phyloP scores from a whole-genome alignment of 352 stramenopile genomes.

The Globisporangium ultimum region DNA sequence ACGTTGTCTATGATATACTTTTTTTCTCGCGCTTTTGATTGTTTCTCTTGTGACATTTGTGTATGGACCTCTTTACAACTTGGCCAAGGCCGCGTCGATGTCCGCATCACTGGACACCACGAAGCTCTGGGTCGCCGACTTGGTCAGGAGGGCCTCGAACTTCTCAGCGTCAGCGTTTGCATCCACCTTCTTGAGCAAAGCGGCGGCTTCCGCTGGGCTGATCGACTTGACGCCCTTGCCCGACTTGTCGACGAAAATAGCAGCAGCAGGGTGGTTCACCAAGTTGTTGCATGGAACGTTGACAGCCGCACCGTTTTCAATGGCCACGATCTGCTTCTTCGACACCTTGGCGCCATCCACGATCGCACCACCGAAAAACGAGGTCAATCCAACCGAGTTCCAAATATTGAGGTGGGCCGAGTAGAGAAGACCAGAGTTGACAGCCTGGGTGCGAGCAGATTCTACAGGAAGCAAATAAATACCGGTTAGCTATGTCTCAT shows the following conservation, averaged over 20 bases:
- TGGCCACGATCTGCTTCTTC: conserved; percentile 56
- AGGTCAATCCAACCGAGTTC: conserved; percentile 62
- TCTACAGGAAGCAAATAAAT: conserved; percentile 17
- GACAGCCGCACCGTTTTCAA: conserved; percentile 46
- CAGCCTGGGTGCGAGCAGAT: conserved; percentile 46
- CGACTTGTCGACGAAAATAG: conserved; percentile 62
- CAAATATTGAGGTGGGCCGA: conserved; percentile 69
- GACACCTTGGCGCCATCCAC: conserved; percentile 46
- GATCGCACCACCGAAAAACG: conserved; percentile 66
- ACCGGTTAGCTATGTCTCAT: neutral
- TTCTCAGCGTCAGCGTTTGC: conserved; percentile 50
- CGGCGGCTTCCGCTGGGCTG: conserved; percentile 38
- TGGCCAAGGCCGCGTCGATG: conserved; percentile 50
- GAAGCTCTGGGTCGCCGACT: conserved; percentile 64
- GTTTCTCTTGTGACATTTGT: conserved; percentile 3
- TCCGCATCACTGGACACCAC: conserved; percentile 60
- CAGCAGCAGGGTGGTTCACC: conserved; percentile 56
- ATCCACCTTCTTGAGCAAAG: conserved; percentile 47
- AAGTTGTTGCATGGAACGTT: conserved; percentile 80
- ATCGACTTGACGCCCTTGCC: conserved; percentile 64
- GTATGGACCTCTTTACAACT: conserved; percentile 40
- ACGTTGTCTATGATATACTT: neutral
- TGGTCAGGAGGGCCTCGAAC: conserved; percentile 60
- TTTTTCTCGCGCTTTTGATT: neutral
- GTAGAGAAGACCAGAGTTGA: conserved; percentile 66